Evolutionary conservation across 1,284 basidiomycete species (phyloP), one percentile per base, ranked within the genome.

Genomic region (Trichosporon asahii): DNA sequence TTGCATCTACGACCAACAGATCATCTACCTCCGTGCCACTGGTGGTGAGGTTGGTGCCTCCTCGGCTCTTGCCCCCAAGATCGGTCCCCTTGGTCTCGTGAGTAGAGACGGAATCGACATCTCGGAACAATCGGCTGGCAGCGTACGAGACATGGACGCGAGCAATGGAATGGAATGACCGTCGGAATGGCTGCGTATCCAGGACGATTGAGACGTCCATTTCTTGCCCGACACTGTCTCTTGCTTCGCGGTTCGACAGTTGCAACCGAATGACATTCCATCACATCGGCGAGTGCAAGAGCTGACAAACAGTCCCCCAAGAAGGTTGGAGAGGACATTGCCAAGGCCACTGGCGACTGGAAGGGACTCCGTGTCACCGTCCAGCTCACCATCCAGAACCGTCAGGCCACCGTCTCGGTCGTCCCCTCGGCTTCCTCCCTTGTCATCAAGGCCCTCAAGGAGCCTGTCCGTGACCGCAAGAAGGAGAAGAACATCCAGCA

Each of bases 401-500:
- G 96, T 87, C 97, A 99, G 90, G 96, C 96, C 69, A 87, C 91
- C 78, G 95, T 98, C 82, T 89, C 95, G 73, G 95, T 99, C 79
- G 97, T 99, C 70, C 97, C 97, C 79, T 95, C 95, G 68, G 96
- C 97, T 69, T 97, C 94, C 65, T 96, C 97, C 70, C 90, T 99
- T 68, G 95, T 99, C 86, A 98, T 99, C 88, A 91, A 91, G 83
- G 96, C 97, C 75, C 91, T 99, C 84, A 99, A 99, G 87, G 95
- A 99, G 88, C 96, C 96, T 77, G 94, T 94, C 80, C 94, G 96
- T 84, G 96, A 99, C 88, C 91, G 97, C 80, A 99, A 99, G 88
- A 99, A 99, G 90, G 95, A 98, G 89, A 99, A 99, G 89, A 99
- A 99, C 89, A 96, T 98, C 87, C 95, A 95, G 85, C 97, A 99